Percentiles rank a stretch among this genome's conserved stretches.
These are phyloP conservation scores for Hemileccinum rubropunctum DNA, from an alignment of 768 basidiomycete genomes.

Conservation along the genomic window DNA sequence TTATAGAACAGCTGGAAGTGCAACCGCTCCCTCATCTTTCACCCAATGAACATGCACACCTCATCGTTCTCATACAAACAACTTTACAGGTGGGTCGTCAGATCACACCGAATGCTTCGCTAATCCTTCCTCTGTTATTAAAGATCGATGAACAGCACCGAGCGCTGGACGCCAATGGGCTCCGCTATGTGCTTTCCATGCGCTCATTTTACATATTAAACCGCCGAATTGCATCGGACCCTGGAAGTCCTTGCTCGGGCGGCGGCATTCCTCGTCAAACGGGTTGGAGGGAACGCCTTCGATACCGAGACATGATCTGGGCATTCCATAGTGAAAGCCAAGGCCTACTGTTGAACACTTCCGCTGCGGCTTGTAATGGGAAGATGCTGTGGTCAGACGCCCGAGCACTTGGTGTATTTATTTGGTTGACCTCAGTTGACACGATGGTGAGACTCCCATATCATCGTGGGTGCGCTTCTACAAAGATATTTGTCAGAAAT, in stretches of 20 bases:
- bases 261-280: slow-evolving; percentile 43
- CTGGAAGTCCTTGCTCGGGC: slow-evolving; percentile 45
- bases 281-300: slow-evolving; percentile 70
- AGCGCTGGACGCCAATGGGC: slow-evolving; percentile 88
- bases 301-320: slow-evolving; percentile 96
- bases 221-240: slow-evolving; percentile 50
- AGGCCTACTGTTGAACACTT: slow-evolving; percentile 71
- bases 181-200: slow-evolving; percentile 92
- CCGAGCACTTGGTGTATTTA: slow-evolving; percentile 75
- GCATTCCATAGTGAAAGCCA: slow-evolving; percentile 96
- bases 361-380: slow-evolving; percentile 67
- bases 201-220: slow-evolving; percentile 88
- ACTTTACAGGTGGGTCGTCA: slow-evolving; percentile 64
- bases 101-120: background rate
- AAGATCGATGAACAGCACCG: slow-evolving; percentile 89
- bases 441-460: slow-evolving; percentile 55
- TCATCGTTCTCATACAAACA: slow-evolving; percentile 82
- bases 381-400: slow-evolving; percentile 94
- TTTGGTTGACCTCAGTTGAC: slow-evolving; percentile 85
- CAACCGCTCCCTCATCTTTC: slow-evolving; percentile 68
- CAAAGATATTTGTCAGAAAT: slow-evolving; percentile 47
- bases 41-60: slow-evolving; percentile 76
- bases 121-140: background rate
- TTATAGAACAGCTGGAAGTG: slow-evolving; percentile 65
- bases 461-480: background rate